Base-by-base conservation (phyloP, 306 rosid genomes). In the Dalbergia cochinchinensis region DNA sequence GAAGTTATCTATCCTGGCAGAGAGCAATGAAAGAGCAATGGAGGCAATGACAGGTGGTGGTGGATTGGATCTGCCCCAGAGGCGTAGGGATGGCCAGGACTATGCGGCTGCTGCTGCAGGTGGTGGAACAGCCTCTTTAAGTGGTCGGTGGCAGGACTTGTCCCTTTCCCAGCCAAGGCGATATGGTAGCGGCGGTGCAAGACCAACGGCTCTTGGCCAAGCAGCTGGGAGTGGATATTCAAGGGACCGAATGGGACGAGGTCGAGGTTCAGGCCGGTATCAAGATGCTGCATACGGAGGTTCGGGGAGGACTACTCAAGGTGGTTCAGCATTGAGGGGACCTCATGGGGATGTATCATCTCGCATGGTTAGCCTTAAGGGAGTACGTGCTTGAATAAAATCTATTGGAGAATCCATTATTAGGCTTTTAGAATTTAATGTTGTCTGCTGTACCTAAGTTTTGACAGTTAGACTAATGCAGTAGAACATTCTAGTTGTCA, bases 51-150 rank as follows among this genome's bases (percentile, higher is more conserved):
- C 88, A 20, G 97, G 98, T 9, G 95, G 98, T 15, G 97, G 98
- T 80, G 97, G 94, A 50, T 55, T 94, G 83, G 98, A 94, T 83
- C 85, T 92, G 75, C 94, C 92, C 58, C 35, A 53, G 54, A 91
- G 96, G 86, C 89, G 98, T 5, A 91, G 98, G 80, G 98, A 94
- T 65, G 77, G 80, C 82, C 98, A 92, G 84, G 98, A 94, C 76
- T 94, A 91, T 78, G 88, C 88, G 20, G 79, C 89, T 0, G 82
- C 90, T 6, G 77, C 87, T 5, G 77, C 80, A 41, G 90, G 31
- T 26, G 31, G 93, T 58, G 93, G 91, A 71, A 65, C 83, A 53
- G 66, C 45, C 45, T 55, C 86, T 10, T 81, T 13, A 8, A 88
- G 92, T 47, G 74, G 85, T 11, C 92, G 97, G 86, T 94, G 98